Evolutionary conservation across 371 early-diverging fungal species (phyloP), one percentile per base, ranked within the genome.

Genomic region (Saksenaea vasiformis): DNA sequence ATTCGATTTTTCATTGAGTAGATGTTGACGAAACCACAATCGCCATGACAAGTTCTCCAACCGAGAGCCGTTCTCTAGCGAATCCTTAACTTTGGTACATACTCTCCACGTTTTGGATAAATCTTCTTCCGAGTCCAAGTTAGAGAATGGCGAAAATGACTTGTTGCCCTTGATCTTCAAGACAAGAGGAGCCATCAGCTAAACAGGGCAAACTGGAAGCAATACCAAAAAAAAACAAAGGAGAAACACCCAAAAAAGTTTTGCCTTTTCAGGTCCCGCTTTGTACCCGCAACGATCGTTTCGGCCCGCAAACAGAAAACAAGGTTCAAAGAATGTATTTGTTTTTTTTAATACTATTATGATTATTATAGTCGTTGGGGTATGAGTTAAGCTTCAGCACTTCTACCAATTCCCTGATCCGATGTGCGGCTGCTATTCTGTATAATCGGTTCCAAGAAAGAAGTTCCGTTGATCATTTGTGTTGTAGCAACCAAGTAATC

Each of bases 31-130:
- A 65, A 91, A 89, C 93, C 93, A 92, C 35, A 94, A 76, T 56
- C 95, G 77, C 95, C 95, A 95, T 3, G 92, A 89, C 68, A 95
- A 77, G 68, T 95, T 95, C 70, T 95, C 95, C n/a, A 94, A 76
- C 39, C 95, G 79, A 28, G 87, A 87, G 10, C 95, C 95, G 65
- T 94, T 90, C 61, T 92, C 92, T 9, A 95, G 77, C 19, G 93
- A 91, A 65, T 93, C 92, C 72, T 92, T 94, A 47, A 93, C 94
- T 78, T 93, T 93, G 26, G 93, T 90, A 72, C 91, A 91, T 10
- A 95, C 86, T 57, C 87, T 82, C 95, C 95, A 95, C 7, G 90
- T 85, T 56, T 84, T 82, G 24, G 87, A 86, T 17, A 93, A 72
- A 62, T 93, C 92, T 61, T 90, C 90, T 43, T 87, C 89, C 36